A percentile compares a stretch with the other conserved stretches of the same genome.
Evolutionary conservation across 208 protist genomes (phyloP).

Genomic region (Wallacemonas collosoma): DNA sequence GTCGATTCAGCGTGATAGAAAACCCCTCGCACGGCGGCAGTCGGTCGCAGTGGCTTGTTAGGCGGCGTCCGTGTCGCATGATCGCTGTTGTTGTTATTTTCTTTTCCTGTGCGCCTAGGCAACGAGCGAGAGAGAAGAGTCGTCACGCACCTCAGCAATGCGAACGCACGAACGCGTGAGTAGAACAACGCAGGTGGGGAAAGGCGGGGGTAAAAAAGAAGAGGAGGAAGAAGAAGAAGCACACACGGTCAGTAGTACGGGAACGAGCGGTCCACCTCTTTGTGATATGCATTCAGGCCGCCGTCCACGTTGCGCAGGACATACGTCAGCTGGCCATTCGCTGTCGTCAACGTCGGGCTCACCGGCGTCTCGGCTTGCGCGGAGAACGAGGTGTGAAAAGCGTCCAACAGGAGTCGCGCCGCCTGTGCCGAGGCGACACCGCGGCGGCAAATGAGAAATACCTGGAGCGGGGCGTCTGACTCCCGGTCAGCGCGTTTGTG

Average conservation of each 20-base stretch:
- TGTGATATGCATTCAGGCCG: constrained; percentile 81
- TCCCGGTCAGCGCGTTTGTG: not conserved
- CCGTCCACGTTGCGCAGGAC: constrained; percentile 71
- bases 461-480: not conserved
- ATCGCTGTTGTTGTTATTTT: no score
- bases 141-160: no score
- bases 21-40: no score
- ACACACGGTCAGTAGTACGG: constrained; percentile 62
- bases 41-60: no score
- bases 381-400: not conserved
- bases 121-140: no score
- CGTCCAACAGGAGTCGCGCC: constrained; percentile 40
- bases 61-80: no score
- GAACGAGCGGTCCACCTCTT: constrained; percentile 54
- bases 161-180: no score
- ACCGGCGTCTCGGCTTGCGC: not conserved
- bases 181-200: not conserved
- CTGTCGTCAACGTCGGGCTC: not conserved
- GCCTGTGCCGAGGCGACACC: constrained; percentile 70
- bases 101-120: no score
- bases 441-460: constrained; percentile 83
- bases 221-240: no score
- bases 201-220: not conserved
- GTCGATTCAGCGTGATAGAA: no score
- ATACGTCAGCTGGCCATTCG: not conserved